Evolutionary conservation across 345 rosid genomes (phyloP).

Genomic region (Lepidium sativum): DNA sequence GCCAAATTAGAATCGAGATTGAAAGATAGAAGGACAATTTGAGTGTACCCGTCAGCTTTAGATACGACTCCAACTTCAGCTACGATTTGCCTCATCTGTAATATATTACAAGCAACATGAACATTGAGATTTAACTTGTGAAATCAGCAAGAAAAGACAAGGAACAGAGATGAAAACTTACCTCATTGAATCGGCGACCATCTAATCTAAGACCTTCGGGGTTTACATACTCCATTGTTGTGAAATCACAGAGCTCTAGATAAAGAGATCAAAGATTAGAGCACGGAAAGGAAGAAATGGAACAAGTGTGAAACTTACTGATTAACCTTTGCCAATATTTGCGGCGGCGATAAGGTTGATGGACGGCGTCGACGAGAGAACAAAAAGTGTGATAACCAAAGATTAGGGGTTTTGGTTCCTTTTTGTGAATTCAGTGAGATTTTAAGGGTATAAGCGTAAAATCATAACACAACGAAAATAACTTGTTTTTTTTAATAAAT

Average conservation of each 20-base stretch:
- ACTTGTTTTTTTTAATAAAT: too few species aligned
- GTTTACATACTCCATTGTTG: conserved; percentile 69
- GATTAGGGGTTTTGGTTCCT: neutral
- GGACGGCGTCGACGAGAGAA: conserved; percentile 13
- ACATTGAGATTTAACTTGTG: too few species aligned
- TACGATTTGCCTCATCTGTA: conserved; percentile 83
- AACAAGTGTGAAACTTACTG: neutral
- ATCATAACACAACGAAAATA: too few species aligned
- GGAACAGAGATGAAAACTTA: neutral
- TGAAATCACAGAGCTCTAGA: neutral
- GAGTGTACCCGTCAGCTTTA: conserved; percentile 70
- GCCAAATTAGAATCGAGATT: neutral
- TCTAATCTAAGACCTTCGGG: conserved; percentile 82
- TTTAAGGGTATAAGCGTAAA: neutral
- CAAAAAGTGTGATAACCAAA: neutral
- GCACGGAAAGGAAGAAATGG: neutral
- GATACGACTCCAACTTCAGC: conserved; percentile 74
- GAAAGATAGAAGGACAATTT: neutral
- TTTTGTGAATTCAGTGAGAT: neutral
- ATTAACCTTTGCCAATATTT: neutral
- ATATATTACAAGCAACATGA: neutral
- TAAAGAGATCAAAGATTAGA: neutral
- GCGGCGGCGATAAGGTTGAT: neutral
- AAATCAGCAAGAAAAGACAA: neutral
- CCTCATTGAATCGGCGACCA: conserved; percentile 87